Percentiles rank a stretch among this genome's conserved stretches.
Conservation (phyloP, 352 stramenopile species). For the Pythium aristosporum region DNA sequence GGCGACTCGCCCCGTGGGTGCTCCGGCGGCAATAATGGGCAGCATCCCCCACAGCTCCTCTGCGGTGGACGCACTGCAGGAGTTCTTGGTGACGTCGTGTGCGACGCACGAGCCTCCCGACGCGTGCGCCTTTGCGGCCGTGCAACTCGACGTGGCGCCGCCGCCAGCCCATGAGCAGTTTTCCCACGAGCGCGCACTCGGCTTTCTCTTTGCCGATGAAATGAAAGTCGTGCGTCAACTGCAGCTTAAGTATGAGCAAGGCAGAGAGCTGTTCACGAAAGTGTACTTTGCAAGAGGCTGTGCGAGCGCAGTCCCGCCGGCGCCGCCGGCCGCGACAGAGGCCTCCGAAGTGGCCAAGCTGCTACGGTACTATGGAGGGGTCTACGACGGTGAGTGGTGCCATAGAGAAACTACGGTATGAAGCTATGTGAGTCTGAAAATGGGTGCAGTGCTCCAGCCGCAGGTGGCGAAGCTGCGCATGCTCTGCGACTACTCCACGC, state of each 20-base stretch:
- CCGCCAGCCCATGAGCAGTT: slow-evolving; percentile 33
- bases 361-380: slow-evolving; percentile 41
- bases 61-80: slow-evolving; percentile 31
- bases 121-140: slow-evolving; percentile 10
- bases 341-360: slow-evolving; percentile 30
- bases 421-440: neutral
- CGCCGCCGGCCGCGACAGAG: slow-evolving; percentile 14
- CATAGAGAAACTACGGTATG: neutral
- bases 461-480: slow-evolving; percentile 57
- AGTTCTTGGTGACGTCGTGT: slow-evolving; percentile 31
- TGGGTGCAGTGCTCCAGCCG: slow-evolving; percentile 47
- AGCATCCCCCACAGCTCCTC: neutral
- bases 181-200: slow-evolving; percentile 46
- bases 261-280: slow-evolving; percentile 34
- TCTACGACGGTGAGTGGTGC: slow-evolving; percentile 41
- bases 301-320: slow-evolving; percentile 44
- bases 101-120: slow-evolving; percentile 20
- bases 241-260: slow-evolving; percentile 37
- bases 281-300: slow-evolving; percentile 68
- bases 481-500: slow-evolving; percentile 53
- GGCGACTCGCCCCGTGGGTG: slow-evolving; percentile 1
- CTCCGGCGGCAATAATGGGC: neutral
- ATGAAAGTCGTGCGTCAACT: slow-evolving; percentile 60
- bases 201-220: slow-evolving; percentile 59
- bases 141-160: slow-evolving; percentile 34